Percentiles rank a stretch among this genome's conserved stretches.
phyloP scores from a whole-genome alignment of 495 filamentous ascomycete genomes.

The Thermothielavioides terrestris region DNA sequence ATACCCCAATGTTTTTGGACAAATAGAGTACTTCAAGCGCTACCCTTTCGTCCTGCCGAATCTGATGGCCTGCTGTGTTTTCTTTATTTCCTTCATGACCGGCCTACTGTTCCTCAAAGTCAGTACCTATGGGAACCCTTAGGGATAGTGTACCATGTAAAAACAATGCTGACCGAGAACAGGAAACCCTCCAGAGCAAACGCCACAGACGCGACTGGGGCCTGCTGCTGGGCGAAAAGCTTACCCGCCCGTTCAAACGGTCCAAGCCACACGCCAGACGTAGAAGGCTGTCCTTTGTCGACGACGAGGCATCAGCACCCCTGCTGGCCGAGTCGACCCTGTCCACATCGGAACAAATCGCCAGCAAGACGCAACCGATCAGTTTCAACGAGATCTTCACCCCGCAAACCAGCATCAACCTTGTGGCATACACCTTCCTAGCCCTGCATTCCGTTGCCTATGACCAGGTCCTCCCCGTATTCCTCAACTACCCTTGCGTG shows the following conservation, averaged over 20 bases:
- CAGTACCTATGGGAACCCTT: slow-evolving; percentile 18
- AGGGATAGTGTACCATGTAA: neutral
- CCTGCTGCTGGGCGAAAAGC: slow-evolving; percentile 51
- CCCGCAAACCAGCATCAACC: slow-evolving; percentile 64
- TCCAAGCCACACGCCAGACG: slow-evolving; percentile 21
- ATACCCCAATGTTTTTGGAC: slow-evolving; percentile 56
- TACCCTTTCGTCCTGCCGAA: slow-evolving; percentile 83
- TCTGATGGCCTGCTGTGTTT: slow-evolving; percentile 60
- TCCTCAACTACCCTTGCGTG: slow-evolving; percentile 60
- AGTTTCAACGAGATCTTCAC: slow-evolving; percentile 63
- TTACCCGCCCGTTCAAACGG: slow-evolving; percentile 30
- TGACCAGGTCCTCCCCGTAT: slow-evolving; percentile 74
- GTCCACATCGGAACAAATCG: slow-evolving; percentile 6
- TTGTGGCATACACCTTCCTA: slow-evolving; percentile 65
- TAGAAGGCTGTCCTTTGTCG: slow-evolving; percentile 34
- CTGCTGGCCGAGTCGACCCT: slow-evolving; percentile 30
- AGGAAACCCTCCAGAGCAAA: slow-evolving; percentile 66
- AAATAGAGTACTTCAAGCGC: slow-evolving; percentile 54
- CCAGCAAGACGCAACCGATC: slow-evolving; percentile 24
- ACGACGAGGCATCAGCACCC: slow-evolving; percentile 37
- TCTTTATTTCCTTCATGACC: slow-evolving; percentile 60
- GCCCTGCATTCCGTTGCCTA: slow-evolving; percentile 69
- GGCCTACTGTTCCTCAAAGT: slow-evolving; percentile 61
- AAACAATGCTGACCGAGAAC: slow-evolving; percentile 1
- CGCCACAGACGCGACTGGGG: slow-evolving; percentile 60